Base-by-base conservation (phyloP, 805 yeast species). In the Hanseniaspora occidentalis region DNA sequence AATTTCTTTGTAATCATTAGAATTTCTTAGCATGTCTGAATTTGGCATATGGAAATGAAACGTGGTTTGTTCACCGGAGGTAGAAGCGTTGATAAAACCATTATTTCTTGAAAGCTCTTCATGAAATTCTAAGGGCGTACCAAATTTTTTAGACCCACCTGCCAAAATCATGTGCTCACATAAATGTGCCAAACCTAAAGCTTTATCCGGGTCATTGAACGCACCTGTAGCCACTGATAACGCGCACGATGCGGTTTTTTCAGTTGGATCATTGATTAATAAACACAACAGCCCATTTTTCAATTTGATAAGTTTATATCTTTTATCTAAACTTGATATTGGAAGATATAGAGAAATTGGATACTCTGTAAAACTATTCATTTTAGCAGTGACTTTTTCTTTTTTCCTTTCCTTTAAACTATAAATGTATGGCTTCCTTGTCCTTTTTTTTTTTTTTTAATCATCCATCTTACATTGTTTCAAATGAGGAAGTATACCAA, bases 161-260 rank as follows among this genome's bases (percentile, higher is more conserved):
- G 61, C 52, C 25, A 73, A 60, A 2, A 77, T 41, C 68, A 81
- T 66, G 56, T 85, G 95, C 52, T 85, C 96, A 50, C 94, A 80
- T 43, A 84, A 70, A 62, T 89, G 98, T 0, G 97, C 97, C 27
- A 89, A 53, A 0, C 98, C 98, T 0, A 76, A 76, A 1, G 80
- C 49, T 4, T 67, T 69, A 5, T 61, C 64, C 1, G 94, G 89
- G 48, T 89, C 96, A 36, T 77, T 67, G 51, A 77, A 78, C 2
- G 95, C 77, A 7, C 98, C 98, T 0, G 84, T 66, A 3, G 79
- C 78, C 2, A 86, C 84, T 29, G 84, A 73, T 6, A 89, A 50
- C 1, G 94, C 76, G 16, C 83, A 79, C 0, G 92, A 70, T 3
- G 82, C 78, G 11, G 68, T 49, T 35, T 73, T 77, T 13, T 75